Evolutionary conservation across 345 rosid genomes (phyloP), one percentile per base, ranked within the genome.

Genomic region (Boechera divaricarpa): DNA sequence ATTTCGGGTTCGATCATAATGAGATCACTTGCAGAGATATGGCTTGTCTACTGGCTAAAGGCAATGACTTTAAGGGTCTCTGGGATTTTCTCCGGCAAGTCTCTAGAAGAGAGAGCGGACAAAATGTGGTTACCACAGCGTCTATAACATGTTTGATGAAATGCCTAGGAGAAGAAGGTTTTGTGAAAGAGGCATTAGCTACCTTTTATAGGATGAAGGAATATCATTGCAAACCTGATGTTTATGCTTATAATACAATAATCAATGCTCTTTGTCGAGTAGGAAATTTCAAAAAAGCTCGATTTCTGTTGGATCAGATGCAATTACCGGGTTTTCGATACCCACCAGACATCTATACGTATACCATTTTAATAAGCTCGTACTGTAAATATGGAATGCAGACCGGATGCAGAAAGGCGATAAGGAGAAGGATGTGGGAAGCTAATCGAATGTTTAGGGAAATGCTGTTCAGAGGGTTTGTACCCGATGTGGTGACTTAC

Each of bases 91-190:
- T 91, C 13, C 80, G 80, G 70, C 82, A 80, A 70, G 88, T 88
- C 73, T 70, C 88, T 0, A 64, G 85, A 45, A 73, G 85, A 60
- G 86, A 68, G 2, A 72, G 42, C 10, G 73, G 64, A 1, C 61
- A 77, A 53, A 75, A 86, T n/a, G 86, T 91, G 3, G 77, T 73
- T 1, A 82, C 85, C 0, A 79, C 83, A 44, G 24, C 75, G 65
- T 80, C 91, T 6, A 33, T 91, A 54, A 94, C 96, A 67, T 87
- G 96, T 87, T 94, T 91, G 96, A 90, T 94, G 61, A 94, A 94
- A 89, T 92, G 90, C 69, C 86, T 91, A 74, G 97, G 90, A 73
- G 94, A 94, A 73, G 94, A 94, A 83, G 98, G 98, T 26, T 79
- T 89, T 45, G 94, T 87, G 13, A 83, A 86, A 28, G 93, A 91